Base-by-base conservation (phyloP, 192 early-diverging fungal species). In the Umbelopsis ramanniana region DNA sequence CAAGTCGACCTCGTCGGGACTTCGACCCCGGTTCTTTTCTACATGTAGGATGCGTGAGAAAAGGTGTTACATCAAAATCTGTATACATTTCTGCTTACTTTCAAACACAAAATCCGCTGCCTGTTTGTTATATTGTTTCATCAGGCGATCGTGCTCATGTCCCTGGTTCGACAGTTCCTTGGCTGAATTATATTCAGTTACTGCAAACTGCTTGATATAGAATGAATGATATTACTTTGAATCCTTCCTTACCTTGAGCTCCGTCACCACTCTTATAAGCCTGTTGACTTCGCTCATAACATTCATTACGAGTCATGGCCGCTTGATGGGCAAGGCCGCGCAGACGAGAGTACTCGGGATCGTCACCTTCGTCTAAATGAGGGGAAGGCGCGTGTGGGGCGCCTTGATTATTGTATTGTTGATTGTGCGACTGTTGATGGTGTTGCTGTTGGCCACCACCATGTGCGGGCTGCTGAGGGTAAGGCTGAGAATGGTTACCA, bases 1-100 rank as follows among this genome's bases (percentile, higher is more conserved):
- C 29, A 93, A 66, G 76, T 93, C 92, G 55, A 93, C 70, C 68
- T 92, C 84, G 43, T 82, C 70, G 1, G 75, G 33, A 17, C 76
- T 72, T 35, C 83, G 70, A 5, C 24, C 40, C 6, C 68, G 23
- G 52, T 90, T 91, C 67, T 90, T 82, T 6, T 67, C 82, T 83
- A 46, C 40, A 43, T 11, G 40, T 12, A 1, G 11, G 6, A 43
- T 12, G 40, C 11, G 40, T 43, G 22, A 2, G 68, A 40, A 37
- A 72, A 47, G 22, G 37, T 33, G 38, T 23, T 11, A n/a, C n/a
- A 37, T 17, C 26, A 29, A 52, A 48, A 67, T 46, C 33, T 43
- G 57, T 40, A 14, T 37, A 35, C 10, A 19, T 57, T 17, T 15
- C 19, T n/a, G 50, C 68, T 69, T 85, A 88, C 87, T 57, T 24